phyloP scores from a whole-genome alignment of 805 yeast species.

The Myxozyma vanderwaltii region DNA sequence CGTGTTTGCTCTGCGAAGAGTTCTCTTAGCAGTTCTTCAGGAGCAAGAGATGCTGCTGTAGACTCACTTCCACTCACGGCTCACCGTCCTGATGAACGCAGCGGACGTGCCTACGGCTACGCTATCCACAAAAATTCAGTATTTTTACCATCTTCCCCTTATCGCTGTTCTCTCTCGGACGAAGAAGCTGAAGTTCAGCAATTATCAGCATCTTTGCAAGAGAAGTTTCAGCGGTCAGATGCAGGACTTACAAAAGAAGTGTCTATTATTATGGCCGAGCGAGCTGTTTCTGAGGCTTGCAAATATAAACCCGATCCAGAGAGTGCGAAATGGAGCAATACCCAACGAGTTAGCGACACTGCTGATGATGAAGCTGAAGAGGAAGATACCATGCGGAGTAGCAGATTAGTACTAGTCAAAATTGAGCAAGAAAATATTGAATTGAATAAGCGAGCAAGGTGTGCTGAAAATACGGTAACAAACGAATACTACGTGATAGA shows the following conservation, averaged over 20 bases:
- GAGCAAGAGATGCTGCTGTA: no score
- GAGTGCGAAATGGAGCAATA: background rate
- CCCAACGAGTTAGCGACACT: background rate
- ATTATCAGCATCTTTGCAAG: background rate
- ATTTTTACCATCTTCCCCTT: no score
- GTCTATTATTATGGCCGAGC: conserved; percentile 15
- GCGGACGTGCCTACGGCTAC: no score
- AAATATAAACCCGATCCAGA: background rate
- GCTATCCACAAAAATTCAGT: no score
- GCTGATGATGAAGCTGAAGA: background rate
- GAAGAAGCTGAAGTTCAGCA: background rate
- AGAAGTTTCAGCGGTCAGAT: background rate
- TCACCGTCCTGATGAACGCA: no score
- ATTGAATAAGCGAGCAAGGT: background rate
- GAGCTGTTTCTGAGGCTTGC: background rate
- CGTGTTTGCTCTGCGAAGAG: no score
- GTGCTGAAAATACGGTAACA: no score
- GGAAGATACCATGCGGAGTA: background rate
- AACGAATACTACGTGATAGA: no score
- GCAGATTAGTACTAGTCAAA: background rate
- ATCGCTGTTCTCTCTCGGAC: no score
- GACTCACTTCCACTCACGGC: no score
- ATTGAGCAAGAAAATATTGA: no score
- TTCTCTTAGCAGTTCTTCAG: no score
- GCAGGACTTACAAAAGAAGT: conserved; percentile 4